Evolutionary conservation across 345 rosid species (phyloP), one percentile per base, ranked within the genome.

Genomic region (Jatropha curcas): DNA sequence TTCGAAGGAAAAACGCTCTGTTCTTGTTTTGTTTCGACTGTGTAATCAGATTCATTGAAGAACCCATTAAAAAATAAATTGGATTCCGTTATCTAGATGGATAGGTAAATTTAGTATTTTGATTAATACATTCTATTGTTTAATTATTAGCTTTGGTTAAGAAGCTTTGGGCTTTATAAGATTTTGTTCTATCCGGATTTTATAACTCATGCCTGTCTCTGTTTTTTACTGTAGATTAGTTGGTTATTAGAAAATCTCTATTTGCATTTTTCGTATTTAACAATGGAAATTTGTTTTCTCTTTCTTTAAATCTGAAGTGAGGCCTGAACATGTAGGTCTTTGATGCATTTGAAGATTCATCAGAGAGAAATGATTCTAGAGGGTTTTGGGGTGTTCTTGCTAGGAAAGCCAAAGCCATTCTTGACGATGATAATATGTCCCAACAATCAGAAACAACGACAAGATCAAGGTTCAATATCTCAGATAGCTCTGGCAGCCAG

Each of bases 361-460:
- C 82, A 20, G 63, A 11, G 27, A 71, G 60, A 67, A 73, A 67
- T 51, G 92, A 86, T 30, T 69, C 85, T 4, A 88, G 84, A 16
- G 91, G 94, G 7, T 89, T 92, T 74, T 92, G 98, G 98, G 97
- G 91, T 35, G 84, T 90, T 56, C 76, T 92, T 73, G 97, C 98
- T 67, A 94, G 87, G 61, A 92, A 90, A 82, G 97, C 97, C 24
- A 92, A 90, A 82, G 81, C 93, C 58, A 90, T 92, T 77, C 77
- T 92, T 11, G 97, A 92, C 30, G 98, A 92, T 8, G 98, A 92
- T 52, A 80, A 83, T 73, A 71, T 63, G 41, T 68, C 85, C 0
- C 79, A 70, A 61, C 81, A 77, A 72, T 60, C 61, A 2, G 84
- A 77, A 66, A 64, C 76, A 2, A 79, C 82, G 35, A 60, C 67